Base-by-base conservation (phyloP, 768 basidiomycete genomes). In the Leccinum arenicola region DNA sequence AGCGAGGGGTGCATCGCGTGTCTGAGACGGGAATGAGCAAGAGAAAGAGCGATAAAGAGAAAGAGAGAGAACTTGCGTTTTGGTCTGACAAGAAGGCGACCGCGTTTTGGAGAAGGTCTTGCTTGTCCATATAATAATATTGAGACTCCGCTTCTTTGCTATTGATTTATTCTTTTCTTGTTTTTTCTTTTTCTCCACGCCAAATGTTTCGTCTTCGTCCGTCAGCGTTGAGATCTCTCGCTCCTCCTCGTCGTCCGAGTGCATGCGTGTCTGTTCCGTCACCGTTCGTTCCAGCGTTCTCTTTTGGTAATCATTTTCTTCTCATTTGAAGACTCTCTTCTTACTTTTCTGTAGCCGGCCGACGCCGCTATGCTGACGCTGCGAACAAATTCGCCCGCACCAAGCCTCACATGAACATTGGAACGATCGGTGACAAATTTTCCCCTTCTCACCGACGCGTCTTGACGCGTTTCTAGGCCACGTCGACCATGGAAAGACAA, bases 401-500 rank as follows among this genome's bases (percentile, higher is more conserved):
- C 17, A 94, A 94, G 73, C 90, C 92, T 55, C 93, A 95, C 72
- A 88, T 96, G 89, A 96, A 96, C 80, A 91, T 96, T 68, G 93
- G 93, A 64, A 95, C 93, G 53, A 95, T 95, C 68, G 92, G 91
- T 89, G 71, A 43, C 17, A 3, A 29, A 3, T 21, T 17, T 17
- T 40, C 40, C 35, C 33, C 17, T 55, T 9, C 6, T 9, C 8
- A 17, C 21, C 43, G 54, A 74, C 63, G 62, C 65, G 60, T 66
- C 54, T 43, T 60, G 55, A 65, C 60, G 56, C 58, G 59, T 38
- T n/a, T 45, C 17, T 55, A 51, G 93, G 94, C 61, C 95, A 97
- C 68, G 95, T 97, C 72, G 95, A 97, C 75, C 96, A 98, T 73
- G 96, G 96, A 66, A 99, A 99, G 79, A 99, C 96, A 0, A 99